A percentile compares a stretch with the other conserved stretches of the same genome.
Conservation (phyloP, 2,329 filamentous ascomycete genomes). For the Trichoderma brevicompactum region DNA sequence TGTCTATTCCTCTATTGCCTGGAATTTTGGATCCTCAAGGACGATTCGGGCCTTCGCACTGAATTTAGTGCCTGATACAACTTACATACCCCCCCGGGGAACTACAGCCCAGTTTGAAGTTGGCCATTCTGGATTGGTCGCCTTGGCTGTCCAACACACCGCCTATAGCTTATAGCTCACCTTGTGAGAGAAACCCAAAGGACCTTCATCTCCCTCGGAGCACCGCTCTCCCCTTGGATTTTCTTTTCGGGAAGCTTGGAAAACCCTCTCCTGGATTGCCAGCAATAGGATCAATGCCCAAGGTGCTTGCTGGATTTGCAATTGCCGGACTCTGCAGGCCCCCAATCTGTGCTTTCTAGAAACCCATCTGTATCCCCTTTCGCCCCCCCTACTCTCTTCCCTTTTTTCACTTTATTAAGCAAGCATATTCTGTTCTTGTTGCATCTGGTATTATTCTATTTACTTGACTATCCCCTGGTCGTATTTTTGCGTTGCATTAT, state of each 20-base stretch:
- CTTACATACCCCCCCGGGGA: slow-evolving; percentile 24
- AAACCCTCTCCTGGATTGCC: slow-evolving; percentile 19
- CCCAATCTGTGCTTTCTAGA: slow-evolving; percentile 14
- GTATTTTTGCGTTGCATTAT: slow-evolving; percentile 35
- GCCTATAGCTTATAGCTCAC: slow-evolving; percentile 27
- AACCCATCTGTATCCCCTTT: slow-evolving; percentile 3
- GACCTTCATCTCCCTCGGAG: slow-evolving; percentile 26
- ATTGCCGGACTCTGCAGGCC: slow-evolving; percentile 27
- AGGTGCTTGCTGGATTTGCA: slow-evolving; percentile 26
- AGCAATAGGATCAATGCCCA: slow-evolving; percentile 29
- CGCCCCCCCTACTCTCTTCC: background rate
- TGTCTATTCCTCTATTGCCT: slow-evolving; percentile 24
- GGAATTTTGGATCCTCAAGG: slow-evolving; percentile 27
- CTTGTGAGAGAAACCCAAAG: slow-evolving; percentile 23
- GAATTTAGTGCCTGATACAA: slow-evolving; percentile 30
- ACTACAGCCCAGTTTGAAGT: slow-evolving; percentile 20
- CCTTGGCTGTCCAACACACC: slow-evolving; percentile 28
- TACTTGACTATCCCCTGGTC: background rate
- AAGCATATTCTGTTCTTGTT: slow-evolving; percentile 4
- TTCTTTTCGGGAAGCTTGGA: slow-evolving; percentile 13
- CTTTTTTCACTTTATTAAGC: background rate
- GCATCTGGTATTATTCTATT: slow-evolving; percentile 3
- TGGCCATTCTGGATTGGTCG: slow-evolving; percentile 29
- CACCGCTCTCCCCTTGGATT: slow-evolving; percentile 26
- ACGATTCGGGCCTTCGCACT: slow-evolving; percentile 30